Conservation (phyloP, 2,329 filamentous ascomycete genomes). For the Microdochium trichocladiopsis region DNA sequence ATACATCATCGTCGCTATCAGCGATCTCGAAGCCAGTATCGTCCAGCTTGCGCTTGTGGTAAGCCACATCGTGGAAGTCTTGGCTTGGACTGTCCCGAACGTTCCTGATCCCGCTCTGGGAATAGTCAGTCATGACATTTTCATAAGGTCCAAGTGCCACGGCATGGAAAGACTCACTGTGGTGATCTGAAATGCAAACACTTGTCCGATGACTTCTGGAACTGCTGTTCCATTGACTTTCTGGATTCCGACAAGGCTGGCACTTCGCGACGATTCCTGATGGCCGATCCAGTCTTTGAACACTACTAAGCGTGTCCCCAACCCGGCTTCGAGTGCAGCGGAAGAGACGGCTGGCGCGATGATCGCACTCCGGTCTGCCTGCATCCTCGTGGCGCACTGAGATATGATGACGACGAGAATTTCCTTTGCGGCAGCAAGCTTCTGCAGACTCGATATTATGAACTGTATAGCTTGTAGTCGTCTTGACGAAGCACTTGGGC, state of each 20-base stretch:
- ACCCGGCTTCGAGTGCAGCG: slow-evolving; percentile 70
- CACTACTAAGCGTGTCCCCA: slow-evolving; percentile 67
- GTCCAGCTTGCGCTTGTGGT: slow-evolving; percentile 56
- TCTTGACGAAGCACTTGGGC: slow-evolving; percentile 29
- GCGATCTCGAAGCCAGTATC: slow-evolving; percentile 53
- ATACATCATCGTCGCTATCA: slow-evolving; percentile 61
- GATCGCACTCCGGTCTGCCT: slow-evolving; percentile 56
- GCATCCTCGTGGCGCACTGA: slow-evolving; percentile 78
- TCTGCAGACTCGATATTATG: slow-evolving; percentile 65
- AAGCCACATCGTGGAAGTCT: slow-evolving; percentile 31
- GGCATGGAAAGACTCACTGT: slow-evolving; percentile 25
- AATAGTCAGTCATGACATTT: neutral
- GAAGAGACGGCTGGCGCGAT: slow-evolving; percentile 71
- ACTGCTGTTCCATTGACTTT: slow-evolving; percentile 51
- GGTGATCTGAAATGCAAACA: slow-evolving; percentile 42
- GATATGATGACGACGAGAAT: slow-evolving; percentile 70
- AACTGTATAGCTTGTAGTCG: slow-evolving; percentile 48
- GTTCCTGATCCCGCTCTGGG: neutral
- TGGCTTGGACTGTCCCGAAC: slow-evolving; percentile 34
- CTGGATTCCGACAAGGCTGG: slow-evolving; percentile 56
- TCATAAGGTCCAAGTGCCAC: neutral
- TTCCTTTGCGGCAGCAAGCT: slow-evolving; percentile 65
- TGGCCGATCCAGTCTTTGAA: slow-evolving; percentile 69
- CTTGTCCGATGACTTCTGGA: slow-evolving; percentile 29
- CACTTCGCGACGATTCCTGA: slow-evolving; percentile 34